Evolutionary conservation across 2,329 filamentous ascomycete species (phyloP), one percentile per base, ranked within the genome.

Genomic region (Xylariaceae sp.): DNA sequence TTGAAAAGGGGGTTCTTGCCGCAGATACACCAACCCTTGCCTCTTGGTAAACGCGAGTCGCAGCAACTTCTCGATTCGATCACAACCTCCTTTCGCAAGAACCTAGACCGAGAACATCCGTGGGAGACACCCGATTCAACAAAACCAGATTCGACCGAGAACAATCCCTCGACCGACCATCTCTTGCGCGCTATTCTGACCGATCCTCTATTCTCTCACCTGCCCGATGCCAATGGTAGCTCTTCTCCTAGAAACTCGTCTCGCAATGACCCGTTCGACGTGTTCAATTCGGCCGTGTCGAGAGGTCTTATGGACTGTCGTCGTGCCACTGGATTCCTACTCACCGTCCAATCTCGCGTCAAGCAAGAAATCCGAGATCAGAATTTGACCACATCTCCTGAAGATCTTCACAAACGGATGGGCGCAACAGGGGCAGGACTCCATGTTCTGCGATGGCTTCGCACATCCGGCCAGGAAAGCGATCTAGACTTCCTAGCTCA

Each of bases 61-160:
- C 77, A 81, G 62, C 79, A 80, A 65, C 77, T 85, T 7, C 80
- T 85, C 62, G 76, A 83, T 56, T 76, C 78, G 39, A 76, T 86
- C 55, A 85, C 83, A 54, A 72, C 75, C 4, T 84, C 82, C 2
- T 86, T 86, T 68, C 78, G 82, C 55, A 77, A 77, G 57, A 79
- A 83, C 35, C 79, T 86, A n/a, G 82, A 85, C 66, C 76, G 73
- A 49, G 82, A 85, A 67, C 80, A 85, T 66, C 82, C 82, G 61
- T 78, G 73, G 67, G 68, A 74, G 35, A 63, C 71, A 11, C 68
- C 75, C 7, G 62, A 67, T 30, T 23, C 60, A 11, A 48, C 11
- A 23, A 10, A 30, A 30, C 23, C 10, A 13, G 39, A 18, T 10
- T 9, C 60, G 23, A 49, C 39, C 15, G 63, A 51, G 44, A 62